A percentile compares a stretch with the other conserved stretches of the same genome.
These are phyloP conservation scores for Nakazawaea populi DNA, from an alignment of 805 yeast genomes.

Conservation along the genomic window DNA sequence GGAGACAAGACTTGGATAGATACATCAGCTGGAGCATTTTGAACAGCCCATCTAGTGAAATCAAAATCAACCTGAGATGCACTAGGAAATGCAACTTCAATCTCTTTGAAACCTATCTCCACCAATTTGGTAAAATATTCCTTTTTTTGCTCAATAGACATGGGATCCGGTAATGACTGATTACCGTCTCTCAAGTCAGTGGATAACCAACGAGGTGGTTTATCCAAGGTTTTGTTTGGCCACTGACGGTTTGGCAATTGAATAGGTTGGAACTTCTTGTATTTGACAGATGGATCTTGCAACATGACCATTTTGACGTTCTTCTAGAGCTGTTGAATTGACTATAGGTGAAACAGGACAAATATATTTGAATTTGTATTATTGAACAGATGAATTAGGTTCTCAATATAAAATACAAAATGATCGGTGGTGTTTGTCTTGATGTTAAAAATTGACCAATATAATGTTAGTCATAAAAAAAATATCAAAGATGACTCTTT, in stretches of 20 bases:
- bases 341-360: background rate
- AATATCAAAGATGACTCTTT: too few relatives aligned
- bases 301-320: slow-evolving; percentile 25
- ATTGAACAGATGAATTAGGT: background rate
- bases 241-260: slow-evolving; percentile 60
- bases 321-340: background rate
- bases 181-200: slow-evolving; percentile 83
- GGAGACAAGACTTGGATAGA: slow-evolving; percentile 72
- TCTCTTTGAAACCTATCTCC: slow-evolving; percentile 75
- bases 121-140: slow-evolving; percentile 62
- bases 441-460: too few relatives aligned
- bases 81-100: slow-evolving; percentile 78
- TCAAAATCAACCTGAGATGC: slow-evolving; percentile 80
- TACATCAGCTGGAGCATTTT: slow-evolving; percentile 71
- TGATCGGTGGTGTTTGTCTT: too few relatives aligned
- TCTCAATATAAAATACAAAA: too few relatives aligned
- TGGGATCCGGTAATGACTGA: slow-evolving; percentile 81
- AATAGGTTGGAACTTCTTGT: slow-evolving; percentile 49
- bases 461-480: too few relatives aligned
- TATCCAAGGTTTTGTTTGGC: slow-evolving; percentile 55
- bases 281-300: slow-evolving; percentile 58
- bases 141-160: slow-evolving; percentile 75
- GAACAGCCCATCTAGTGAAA: slow-evolving; percentile 70
- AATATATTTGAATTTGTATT: background rate
- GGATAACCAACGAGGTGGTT: slow-evolving; percentile 77